Evolutionary conservation across 2,329 filamentous ascomycete genomes (phyloP).

Genomic region (Akanthomyces dipterigenus): DNA sequence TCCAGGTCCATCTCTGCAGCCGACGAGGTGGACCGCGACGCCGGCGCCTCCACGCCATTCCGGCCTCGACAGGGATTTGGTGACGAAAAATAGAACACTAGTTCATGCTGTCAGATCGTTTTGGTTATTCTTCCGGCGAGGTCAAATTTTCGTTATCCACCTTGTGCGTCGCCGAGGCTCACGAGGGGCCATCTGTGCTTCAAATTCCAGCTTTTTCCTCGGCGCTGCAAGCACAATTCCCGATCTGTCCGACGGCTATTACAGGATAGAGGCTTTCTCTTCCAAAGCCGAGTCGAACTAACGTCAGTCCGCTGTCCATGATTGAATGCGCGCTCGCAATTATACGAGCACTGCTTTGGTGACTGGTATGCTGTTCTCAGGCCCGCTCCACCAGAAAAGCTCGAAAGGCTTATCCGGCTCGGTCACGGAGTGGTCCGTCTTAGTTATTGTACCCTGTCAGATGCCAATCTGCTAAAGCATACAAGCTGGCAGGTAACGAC

Average conservation of each 20-base stretch:
- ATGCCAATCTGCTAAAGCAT: neutral
- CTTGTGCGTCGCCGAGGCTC: conserved; percentile 6
- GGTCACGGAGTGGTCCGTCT: neutral
- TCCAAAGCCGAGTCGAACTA: neutral
- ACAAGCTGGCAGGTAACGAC: neutral
- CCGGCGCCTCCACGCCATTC: neutral
- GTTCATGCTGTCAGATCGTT: conserved; percentile 5
- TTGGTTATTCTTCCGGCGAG: conserved; percentile 9
- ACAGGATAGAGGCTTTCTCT: neutral
- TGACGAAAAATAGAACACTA: conserved; percentile 8
- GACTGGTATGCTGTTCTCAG: neutral
- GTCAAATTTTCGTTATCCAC: conserved; percentile 8
- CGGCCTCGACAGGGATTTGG: neutral
- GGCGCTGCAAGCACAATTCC: neutral
- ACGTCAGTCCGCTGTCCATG: no score
- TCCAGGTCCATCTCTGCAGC: conserved; percentile 2
- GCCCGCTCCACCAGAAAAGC: conserved; percentile 1
- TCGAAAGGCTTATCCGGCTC: neutral
- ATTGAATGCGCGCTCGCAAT: neutral
- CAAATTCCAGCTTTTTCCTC: neutral
- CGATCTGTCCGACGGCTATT: conserved; percentile 1
- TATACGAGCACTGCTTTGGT: neutral
- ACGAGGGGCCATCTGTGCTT: neutral
- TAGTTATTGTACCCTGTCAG: neutral
- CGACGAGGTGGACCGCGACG: conserved; percentile 5